Evolutionary conservation across 2,329 filamentous ascomycete species (phyloP).

Genomic region (Septoria linicola): DNA sequence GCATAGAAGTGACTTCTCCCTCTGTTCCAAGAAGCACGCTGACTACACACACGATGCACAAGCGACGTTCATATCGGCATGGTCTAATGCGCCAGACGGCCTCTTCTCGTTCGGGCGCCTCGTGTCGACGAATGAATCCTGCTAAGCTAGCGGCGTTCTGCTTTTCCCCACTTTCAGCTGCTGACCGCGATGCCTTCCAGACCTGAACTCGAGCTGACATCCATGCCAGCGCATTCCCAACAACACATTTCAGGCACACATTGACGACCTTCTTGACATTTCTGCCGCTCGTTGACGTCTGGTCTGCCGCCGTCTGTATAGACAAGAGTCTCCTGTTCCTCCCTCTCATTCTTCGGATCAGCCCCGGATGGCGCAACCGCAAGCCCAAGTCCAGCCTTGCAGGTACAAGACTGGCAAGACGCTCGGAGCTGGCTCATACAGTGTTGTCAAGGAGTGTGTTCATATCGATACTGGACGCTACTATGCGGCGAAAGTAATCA

Average conservation of each 20-base stretch:
- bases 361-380: conserved; percentile 28
- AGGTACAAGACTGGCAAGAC: conserved; percentile 99
- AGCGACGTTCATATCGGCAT: too few relatives aligned
- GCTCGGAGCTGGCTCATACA: conserved; percentile 92
- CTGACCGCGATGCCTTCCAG: background rate
- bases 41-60: too few relatives aligned
- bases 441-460: conserved; percentile 97
- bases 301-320: background rate
- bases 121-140: too few relatives aligned
- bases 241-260: conserved; percentile 1
- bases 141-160: too few relatives aligned
- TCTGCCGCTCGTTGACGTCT: background rate
- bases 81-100: too few relatives aligned
- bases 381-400: conserved; percentile 79
- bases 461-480: conserved; percentile 97
- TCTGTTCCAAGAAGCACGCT: too few relatives aligned
- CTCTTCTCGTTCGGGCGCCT: too few relatives aligned
- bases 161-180: too few relatives aligned
- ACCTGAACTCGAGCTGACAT: background rate
- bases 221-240: background rate
- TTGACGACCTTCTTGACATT: background rate
- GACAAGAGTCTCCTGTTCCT: too few relatives aligned
- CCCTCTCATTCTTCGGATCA: background rate
- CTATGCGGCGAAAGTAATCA: conserved; percentile 99
- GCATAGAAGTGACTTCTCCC: too few relatives aligned